Evolutionary conservation across 1,139 yeast genomes (phyloP).

Genomic region (Oligophagozyma castellii): DNA sequence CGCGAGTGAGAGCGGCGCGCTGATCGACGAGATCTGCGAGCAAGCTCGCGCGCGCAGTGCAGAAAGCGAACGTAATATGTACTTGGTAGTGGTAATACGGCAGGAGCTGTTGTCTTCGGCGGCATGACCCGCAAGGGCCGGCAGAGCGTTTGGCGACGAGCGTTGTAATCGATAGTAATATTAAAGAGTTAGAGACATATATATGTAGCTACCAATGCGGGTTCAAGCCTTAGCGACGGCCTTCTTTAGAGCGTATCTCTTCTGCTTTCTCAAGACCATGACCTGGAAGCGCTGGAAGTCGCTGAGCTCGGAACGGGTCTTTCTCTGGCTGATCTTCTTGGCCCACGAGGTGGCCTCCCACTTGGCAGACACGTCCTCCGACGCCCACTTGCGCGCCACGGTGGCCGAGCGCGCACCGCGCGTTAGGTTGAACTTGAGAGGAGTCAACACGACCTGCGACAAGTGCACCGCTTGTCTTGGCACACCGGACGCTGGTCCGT

Average conservation of each 20-base stretch:
- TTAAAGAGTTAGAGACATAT: no score
- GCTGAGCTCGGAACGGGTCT: constrained; percentile 81
- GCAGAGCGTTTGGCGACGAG: no score
- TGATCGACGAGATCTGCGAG: constrained; percentile 10
- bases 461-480: constrained; percentile 86
- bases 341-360: constrained; percentile 97
- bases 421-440: constrained; percentile 78
- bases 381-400: constrained; percentile 87
- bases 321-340: constrained; percentile 90
- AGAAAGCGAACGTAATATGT: constrained; percentile 3
- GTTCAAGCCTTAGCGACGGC: constrained; percentile 77
- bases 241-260: constrained; percentile 88
- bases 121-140: no score
- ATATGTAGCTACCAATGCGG: no score
- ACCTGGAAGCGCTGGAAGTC: constrained; percentile 99
- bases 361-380: constrained; percentile 76
- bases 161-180: no score
- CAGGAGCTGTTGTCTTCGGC: constrained; percentile 15
- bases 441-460: constrained; percentile 85
- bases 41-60: constrained; percentile 5
- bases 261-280: constrained; percentile 91
- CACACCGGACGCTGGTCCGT: constrained; percentile 83
- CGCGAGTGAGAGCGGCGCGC: no score
- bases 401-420: constrained; percentile 86
- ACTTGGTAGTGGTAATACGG: constrained; percentile 10